A percentile compares a stretch with the other conserved stretches of the same genome.
Evolutionary conservation across 2,329 filamentous ascomycete species (phyloP).

Genomic region (Aspergillus pseudoviridinutans): DNA sequence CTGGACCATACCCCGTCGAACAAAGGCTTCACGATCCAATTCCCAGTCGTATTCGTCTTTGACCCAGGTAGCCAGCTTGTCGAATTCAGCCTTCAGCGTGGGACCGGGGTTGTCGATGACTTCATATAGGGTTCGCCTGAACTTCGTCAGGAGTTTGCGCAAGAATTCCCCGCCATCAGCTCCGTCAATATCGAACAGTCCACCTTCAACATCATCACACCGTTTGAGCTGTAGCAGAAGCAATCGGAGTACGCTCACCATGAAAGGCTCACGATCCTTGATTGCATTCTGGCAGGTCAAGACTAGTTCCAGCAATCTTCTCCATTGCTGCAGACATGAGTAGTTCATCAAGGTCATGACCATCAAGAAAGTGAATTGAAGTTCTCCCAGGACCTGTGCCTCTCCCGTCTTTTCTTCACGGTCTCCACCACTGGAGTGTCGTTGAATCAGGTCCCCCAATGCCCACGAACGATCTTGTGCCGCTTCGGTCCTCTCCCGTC

Average conservation of each 20-base stretch:
- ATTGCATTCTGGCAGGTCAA: conserved; percentile 55
- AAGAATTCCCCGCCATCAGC: conserved; percentile 52
- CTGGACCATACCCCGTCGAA: conserved; percentile 55
- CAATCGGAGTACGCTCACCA: conserved; percentile 48
- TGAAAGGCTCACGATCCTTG: conserved; percentile 45
- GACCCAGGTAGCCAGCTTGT: conserved; percentile 53
- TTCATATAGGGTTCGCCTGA: conserved; percentile 50
- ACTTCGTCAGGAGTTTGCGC: conserved; percentile 49
- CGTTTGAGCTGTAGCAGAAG: conserved; percentile 53
- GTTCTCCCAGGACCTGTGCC: conserved; percentile 50
- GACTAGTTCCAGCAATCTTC: conserved; percentile 53
- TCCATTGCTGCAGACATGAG: conserved; percentile 64
- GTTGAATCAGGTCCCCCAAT: conserved; percentile 49
- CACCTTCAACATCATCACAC: conserved; percentile 57
- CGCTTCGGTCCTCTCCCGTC: conserved; percentile 58
- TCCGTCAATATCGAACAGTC: conserved; percentile 55
- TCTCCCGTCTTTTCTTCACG: conserved; percentile 25
- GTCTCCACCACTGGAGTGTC: conserved; percentile 31
- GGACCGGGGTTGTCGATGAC: conserved; percentile 34
- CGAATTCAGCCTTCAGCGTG: conserved; percentile 49
- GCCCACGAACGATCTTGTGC: conserved; percentile 62
- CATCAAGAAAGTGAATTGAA: conserved; percentile 62
- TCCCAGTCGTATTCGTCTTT: conserved; percentile 56
- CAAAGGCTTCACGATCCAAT: conserved; percentile 48
- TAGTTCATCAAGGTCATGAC: conserved; percentile 62